These are phyloP conservation scores for Tuber borchii DNA, from an alignment of 495 filamentous ascomycete genomes.

Conservation along the genomic window DNA sequence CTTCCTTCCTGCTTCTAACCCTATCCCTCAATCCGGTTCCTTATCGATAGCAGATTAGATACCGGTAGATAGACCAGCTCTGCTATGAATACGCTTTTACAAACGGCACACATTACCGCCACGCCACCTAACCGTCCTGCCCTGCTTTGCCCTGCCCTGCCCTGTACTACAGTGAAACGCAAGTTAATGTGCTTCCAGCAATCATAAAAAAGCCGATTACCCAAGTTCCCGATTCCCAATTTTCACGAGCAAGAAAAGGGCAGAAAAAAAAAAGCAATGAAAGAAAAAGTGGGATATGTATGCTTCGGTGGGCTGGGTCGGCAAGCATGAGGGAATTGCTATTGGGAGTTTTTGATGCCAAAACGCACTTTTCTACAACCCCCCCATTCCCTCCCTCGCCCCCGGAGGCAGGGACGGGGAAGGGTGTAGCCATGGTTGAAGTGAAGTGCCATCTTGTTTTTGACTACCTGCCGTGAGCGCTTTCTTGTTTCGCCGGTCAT, in stretches of 20 bases:
- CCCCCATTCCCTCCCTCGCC: neutral
- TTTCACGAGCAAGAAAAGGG: neutral
- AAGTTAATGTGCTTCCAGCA: neutral
- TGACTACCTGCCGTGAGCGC: neutral
- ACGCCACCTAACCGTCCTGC: neutral
- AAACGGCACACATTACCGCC: neutral
- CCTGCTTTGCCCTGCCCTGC: neutral
- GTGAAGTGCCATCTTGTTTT: neutral
- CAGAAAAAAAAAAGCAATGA: neutral
- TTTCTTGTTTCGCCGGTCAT: slow-evolving; percentile 3
- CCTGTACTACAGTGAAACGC: neutral
- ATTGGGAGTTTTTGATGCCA: slow-evolving; percentile 1
- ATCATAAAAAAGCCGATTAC: neutral
- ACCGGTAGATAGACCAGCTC: neutral
- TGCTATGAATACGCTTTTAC: neutral
- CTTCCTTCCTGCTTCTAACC: neutral
- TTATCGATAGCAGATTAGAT: slow-evolving; percentile 3
- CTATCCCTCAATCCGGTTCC: neutral
- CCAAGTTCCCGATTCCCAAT: neutral
- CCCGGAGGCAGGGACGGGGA: neutral
- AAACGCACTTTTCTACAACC: neutral
- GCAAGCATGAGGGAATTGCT: slow-evolving; percentile 3
- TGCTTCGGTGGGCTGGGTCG: neutral
- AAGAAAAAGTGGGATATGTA: neutral
- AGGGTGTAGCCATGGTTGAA: neutral